Evolutionary conservation across 805 yeast species (phyloP), one percentile per base, ranked within the genome.

Genomic region (Candida caryicola): DNA sequence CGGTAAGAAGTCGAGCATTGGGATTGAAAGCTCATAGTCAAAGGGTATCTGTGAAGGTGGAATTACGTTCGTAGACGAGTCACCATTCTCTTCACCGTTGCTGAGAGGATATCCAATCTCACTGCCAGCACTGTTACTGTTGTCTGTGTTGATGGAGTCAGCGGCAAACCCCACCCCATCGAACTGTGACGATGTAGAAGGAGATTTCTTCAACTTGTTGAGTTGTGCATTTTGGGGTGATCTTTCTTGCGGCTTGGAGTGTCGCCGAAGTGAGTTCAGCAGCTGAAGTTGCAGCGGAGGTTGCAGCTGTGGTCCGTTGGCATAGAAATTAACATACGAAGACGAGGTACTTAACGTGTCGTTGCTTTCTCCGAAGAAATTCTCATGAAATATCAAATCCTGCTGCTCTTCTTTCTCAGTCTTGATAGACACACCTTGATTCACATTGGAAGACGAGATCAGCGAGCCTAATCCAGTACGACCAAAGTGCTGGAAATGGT

Each of bases 401-500:
- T 33, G 30, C 4, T 19, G 12, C n/a, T 39, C 43, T 29, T 39
- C 43, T 9, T 26, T 31, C 5, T 39, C 33, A 2, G 16, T 6
- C 18, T 38, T 31, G 2, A 18, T 12, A 5, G 23, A 12, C 3
- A 29, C n/a, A n/a, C 18, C 14, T 10, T 7, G 25, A 21, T 7
- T 21, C 4, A 26, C 18, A 15, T 35, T 34, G 8, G 36, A 27
- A 3, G 36, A 35, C 4, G 43, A 39, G 1, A 27, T 13, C 12
- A 28, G 16, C 7, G 45, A 34, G 5, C 47, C 50, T 29, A 46
- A 33, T 1, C 50, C 50, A 3, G 42, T 38, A 21, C 47, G 34
- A 23, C 45, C 50, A 34, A 46, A 46, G 28, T 46, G 50, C 16
- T 40, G 38, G 33, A 29, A 35, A 7, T 35, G 37, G 4, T 33